Base-by-base conservation (phyloP, 257 asterid species). In the Nicotiana obtusifolia region DNA sequence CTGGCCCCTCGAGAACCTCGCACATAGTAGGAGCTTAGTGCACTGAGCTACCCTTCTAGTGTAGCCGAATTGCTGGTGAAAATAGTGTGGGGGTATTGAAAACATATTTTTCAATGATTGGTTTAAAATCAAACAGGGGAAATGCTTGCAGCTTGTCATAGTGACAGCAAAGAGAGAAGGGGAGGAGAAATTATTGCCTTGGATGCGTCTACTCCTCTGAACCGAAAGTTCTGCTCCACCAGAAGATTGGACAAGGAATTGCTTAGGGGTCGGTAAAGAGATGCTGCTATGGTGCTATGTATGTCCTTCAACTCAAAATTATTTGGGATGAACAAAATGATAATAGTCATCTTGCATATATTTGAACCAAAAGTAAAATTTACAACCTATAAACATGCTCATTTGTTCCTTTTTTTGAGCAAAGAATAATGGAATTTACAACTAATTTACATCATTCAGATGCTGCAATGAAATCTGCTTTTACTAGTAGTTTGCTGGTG, bases 341-440 rank as follows among this genome's bases (percentile, higher is more conserved):
- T 14, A 4, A 73, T 14, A 71, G 35, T 24, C 35, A 24, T 15
- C 62, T 73, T 73, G 60, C 79, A 73, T 73, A 22, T 73, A 69
- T 69, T 20, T 73, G 73, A 62, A 33, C 82, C 7, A 52, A 30
- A 31, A 71, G 78, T 44, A 64, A 65, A 14, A 47, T 19, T 16
- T 1, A 37, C 31, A 35, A 86, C 65, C 57, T 83, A 76, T 30
- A 49, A 22, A 76, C 73, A 80, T 64, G 78, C 82, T 76, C 78
- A 82, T 82, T 84, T 75, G 37, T 73, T 73, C 79, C 24, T 73
- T 56, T 26, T 53, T 81, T 62, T 59, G 79, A 80, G 81, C 60
- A 83, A 85, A 82, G 80, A 83, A 80, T 56, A 78, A 69, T 69
- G 60, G 68, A 76, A 87, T 89, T 81, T 87, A 85, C 90, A 85